A percentile compares a stretch with the other conserved stretches of the same genome.
Conservation (phyloP, 495 filamentous ascomycete species). For the Penicillium atrosanguineum region DNA sequence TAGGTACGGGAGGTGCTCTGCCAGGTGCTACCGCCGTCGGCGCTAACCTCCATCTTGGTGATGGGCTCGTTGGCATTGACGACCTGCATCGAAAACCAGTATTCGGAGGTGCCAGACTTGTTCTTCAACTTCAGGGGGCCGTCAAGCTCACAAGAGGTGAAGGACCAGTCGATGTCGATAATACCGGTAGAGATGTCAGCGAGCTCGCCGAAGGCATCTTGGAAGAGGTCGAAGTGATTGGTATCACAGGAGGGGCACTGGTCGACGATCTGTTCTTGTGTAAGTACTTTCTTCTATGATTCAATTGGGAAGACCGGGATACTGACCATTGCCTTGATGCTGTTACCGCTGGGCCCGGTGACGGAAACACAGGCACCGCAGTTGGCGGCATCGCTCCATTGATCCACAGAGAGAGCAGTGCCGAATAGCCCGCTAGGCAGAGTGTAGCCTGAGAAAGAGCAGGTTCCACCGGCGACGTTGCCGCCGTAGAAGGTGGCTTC, state of each 20-base stretch:
- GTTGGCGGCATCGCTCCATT: conserved; percentile 49
- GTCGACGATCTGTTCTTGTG: conserved; percentile 51
- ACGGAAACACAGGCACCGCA: conserved; percentile 60
- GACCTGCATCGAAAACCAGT: conserved; percentile 60
- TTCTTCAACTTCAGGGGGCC: conserved; percentile 52
- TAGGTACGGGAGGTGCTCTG: conserved; percentile 42
- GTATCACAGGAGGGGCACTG: conserved; percentile 55
- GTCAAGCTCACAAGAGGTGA: conserved; percentile 50
- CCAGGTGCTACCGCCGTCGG: conserved; percentile 55
- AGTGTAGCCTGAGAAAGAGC: conserved; percentile 57
- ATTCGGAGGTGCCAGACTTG: conserved; percentile 53
- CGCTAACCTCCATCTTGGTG: conserved; percentile 53
- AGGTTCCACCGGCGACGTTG: conserved; percentile 55
- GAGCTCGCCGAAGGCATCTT: conserved; percentile 51
- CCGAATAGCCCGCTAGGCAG: conserved; percentile 53
- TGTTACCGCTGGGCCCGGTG: conserved; percentile 52
- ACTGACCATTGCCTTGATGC: conserved; percentile 61
- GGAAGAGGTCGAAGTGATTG: conserved; percentile 61
- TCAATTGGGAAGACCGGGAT: neutral
- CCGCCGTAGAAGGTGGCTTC: conserved; percentile 55
- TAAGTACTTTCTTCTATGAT: neutral
- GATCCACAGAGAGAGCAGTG: conserved; percentile 49
- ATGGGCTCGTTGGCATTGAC: conserved; percentile 55
- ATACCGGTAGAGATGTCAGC: conserved; percentile 46
- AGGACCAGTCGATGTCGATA: conserved; percentile 52